Percentiles rank a stretch among this genome's conserved stretches.
These are phyloP conservation scores for Zymoseptoria passerinii DNA, from an alignment of 2,329 filamentous ascomycete species.

Conservation along the genomic window DNA sequence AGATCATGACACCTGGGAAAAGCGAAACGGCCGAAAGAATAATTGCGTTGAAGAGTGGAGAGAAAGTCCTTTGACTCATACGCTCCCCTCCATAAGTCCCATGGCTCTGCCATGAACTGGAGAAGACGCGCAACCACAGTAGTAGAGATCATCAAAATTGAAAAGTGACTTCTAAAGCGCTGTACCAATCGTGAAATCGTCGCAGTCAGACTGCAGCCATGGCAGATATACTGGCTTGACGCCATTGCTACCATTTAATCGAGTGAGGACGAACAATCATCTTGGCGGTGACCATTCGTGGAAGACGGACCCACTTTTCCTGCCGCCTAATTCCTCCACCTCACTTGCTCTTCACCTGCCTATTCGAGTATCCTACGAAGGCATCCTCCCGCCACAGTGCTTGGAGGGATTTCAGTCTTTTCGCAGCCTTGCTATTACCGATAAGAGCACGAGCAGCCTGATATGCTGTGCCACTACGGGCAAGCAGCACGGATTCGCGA, in stretches of 20 bases:
- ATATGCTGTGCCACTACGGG: neutral
- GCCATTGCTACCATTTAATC: neutral
- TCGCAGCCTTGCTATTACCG: too few species aligned
- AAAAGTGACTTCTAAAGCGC: neutral
- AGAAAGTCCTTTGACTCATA: neutral
- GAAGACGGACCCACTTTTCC: neutral
- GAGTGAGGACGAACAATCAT: neutral
- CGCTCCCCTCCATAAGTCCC: neutral
- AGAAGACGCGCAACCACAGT: neutral
- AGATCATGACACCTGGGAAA: neutral
- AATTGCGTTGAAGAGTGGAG: neutral
- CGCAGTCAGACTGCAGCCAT: neutral
- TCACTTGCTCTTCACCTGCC: neutral
- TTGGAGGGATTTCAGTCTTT: neutral
- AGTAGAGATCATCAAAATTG: neutral
- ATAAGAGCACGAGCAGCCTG: neutral
- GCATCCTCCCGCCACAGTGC: neutral
- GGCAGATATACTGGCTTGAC: neutral
- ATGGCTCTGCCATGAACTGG: neutral
- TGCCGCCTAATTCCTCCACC: neutral
- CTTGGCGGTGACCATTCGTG: neutral
- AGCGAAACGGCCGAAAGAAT: neutral
- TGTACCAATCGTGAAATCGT: neutral
- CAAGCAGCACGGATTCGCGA: neutral
- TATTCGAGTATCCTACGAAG: neutral